Evolutionary conservation across 495 filamentous ascomycete species (phyloP).

Genomic region (Immersiella caudata): DNA sequence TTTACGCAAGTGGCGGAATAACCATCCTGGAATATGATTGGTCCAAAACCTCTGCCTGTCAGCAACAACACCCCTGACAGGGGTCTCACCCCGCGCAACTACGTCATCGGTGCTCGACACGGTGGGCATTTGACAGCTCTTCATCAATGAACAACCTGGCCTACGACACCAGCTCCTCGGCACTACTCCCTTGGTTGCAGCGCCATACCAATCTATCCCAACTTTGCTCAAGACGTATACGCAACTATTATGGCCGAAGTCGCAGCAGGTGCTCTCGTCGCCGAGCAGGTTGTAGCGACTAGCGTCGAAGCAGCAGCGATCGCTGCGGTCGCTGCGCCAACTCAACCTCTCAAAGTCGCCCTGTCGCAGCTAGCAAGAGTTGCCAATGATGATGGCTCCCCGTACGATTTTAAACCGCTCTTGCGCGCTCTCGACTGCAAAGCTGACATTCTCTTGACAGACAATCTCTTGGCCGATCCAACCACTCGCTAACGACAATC

Average conservation of each 20-base stretch:
- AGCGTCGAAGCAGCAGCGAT: conserved; percentile 44
- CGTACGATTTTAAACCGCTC: conserved; percentile 19
- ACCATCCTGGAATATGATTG: too few relatives aligned
- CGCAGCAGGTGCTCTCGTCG: conserved; percentile 43
- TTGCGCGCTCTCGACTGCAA: neutral
- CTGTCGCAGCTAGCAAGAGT: conserved; percentile 44
- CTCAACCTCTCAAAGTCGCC: conserved; percentile 46
- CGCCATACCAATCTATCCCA: neutral
- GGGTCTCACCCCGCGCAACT: neutral
- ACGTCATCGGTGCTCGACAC: neutral
- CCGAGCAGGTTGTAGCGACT: conserved; percentile 49
- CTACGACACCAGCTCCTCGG: neutral
- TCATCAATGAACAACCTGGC: neutral
- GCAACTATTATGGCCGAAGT: conserved; percentile 41
- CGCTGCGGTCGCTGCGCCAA: conserved; percentile 43
- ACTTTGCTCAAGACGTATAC: neutral
- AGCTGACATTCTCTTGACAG: neutral
- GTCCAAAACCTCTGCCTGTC: neutral
- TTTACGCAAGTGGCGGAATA: too few relatives aligned
- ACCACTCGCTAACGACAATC: conserved; percentile 53
- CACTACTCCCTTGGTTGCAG: neutral
- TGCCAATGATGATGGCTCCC: conserved; percentile 21
- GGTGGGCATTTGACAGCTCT: too few relatives aligned
- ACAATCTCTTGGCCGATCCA: conserved; percentile 46
- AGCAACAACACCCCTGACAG: neutral